These are phyloP conservation scores for Pezicula carpinea DNA, from an alignment of 2,329 filamentous ascomycete genomes.

Conservation along the genomic window DNA sequence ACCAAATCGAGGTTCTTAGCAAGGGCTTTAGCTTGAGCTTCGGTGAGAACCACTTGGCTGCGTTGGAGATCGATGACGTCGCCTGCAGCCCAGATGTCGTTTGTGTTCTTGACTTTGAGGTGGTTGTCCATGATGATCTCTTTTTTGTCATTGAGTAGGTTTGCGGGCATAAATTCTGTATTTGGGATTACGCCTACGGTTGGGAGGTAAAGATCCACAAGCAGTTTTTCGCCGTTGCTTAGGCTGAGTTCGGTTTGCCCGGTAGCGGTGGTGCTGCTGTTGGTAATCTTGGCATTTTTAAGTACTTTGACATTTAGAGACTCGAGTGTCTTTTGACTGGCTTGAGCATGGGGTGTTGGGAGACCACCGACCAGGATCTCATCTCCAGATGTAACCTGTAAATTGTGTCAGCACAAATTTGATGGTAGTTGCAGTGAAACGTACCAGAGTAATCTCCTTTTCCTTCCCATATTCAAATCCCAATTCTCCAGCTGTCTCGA, in stretches of 20 bases:
- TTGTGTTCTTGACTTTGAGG: constrained; percentile 40
- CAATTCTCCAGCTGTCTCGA: constrained; percentile 25
- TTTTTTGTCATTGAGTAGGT: constrained; percentile 38
- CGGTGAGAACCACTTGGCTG: constrained; percentile 13
- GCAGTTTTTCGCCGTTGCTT: constrained; percentile 39
- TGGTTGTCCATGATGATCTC: constrained; percentile 47
- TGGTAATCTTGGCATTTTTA: constrained; percentile 36
- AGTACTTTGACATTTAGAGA: constrained; percentile 47
- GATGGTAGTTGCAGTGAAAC: not conserved
- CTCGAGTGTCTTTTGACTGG: constrained; percentile 44
- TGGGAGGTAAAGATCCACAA: constrained; percentile 52
- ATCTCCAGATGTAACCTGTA: constrained; percentile 16
- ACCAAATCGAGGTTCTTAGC: constrained; percentile 23
- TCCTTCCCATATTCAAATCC: constrained; percentile 19
- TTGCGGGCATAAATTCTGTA: constrained; percentile 44
- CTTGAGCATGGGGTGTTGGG: constrained; percentile 12
- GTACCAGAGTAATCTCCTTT: constrained; percentile 21
- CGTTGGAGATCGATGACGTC: constrained; percentile 21
- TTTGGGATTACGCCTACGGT: constrained; percentile 52
- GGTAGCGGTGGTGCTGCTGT: constrained; percentile 29
- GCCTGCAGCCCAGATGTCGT: constrained; percentile 25
- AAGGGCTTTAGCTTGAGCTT: constrained; percentile 12
- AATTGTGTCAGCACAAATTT: not conserved
- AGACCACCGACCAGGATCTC: constrained; percentile 13
- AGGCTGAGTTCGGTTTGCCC: constrained; percentile 47